Percentiles rank a stretch among this genome's conserved stretches.
Conservation (phyloP, 495 filamentous ascomycete species). For the Oidiodendron maius region DNA sequence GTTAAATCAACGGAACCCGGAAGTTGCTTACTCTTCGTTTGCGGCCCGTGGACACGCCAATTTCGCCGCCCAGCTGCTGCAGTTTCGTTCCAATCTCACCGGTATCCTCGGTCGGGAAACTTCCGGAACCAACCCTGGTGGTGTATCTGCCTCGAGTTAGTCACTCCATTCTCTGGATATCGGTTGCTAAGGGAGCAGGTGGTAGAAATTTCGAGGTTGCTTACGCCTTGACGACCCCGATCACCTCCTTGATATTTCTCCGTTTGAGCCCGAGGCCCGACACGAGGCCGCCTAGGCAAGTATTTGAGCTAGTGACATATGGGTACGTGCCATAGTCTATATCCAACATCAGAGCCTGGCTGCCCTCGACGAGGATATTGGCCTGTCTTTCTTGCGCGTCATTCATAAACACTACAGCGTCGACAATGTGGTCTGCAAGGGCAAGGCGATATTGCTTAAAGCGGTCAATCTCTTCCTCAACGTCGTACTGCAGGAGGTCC, state of each 20-base stretch:
- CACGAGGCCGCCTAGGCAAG: constrained; percentile 69
- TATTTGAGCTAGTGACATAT: constrained; percentile 64
- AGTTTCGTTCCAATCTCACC: constrained; percentile 44
- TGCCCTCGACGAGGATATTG: constrained; percentile 76
- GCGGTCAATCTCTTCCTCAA: constrained; percentile 67
- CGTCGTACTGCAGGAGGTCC: constrained; percentile 65
- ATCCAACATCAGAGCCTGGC: constrained; percentile 82
- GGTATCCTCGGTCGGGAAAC: constrained; percentile 78
- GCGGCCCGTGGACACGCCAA: constrained; percentile 36
- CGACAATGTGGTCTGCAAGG: constrained; percentile 64
- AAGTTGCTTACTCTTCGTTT: too few species aligned
- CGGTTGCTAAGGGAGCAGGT: too few species aligned
- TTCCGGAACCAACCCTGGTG: constrained; percentile 71
- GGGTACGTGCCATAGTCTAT: constrained; percentile 78
- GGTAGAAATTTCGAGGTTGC: too few species aligned
- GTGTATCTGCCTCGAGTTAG: constrained; percentile 38
- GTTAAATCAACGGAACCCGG: too few species aligned
- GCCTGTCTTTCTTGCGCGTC: constrained; percentile 50
- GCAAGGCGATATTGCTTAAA: constrained; percentile 4
- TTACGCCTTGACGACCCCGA: constrained; percentile 89
- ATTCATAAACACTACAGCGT: constrained; percentile 55
- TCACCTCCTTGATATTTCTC: constrained; percentile 46
- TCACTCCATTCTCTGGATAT: neutral
- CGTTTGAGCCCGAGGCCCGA: constrained; percentile 16
- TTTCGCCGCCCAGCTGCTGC: constrained; percentile 40